Evolutionary conservation across 441 rosid genomes (phyloP).

Genomic region (Bocquillonia castaneifolia): DNA sequence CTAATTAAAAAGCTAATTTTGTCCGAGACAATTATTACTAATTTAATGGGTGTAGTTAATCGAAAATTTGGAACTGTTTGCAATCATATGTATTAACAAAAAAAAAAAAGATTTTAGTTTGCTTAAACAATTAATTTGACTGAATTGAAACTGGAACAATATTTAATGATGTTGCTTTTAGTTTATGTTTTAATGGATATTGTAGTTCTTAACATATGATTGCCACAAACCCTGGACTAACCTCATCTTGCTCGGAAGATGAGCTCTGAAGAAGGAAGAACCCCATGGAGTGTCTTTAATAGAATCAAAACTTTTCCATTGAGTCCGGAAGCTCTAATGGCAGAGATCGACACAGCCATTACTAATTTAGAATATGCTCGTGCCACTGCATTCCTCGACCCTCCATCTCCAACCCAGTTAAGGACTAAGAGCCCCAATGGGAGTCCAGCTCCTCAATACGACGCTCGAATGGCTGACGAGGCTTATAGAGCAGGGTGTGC

Average conservation of each 20-base stretch:
- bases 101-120: background rate
- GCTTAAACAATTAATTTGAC: background rate
- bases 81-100: background rate
- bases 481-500: constrained; percentile 62
- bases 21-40: no score
- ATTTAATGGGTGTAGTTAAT: no score
- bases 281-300: constrained; percentile 46
- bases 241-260: constrained; percentile 13
- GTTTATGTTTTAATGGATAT: background rate
- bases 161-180: background rate
- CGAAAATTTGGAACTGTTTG: background rate
- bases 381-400: constrained; percentile 36
- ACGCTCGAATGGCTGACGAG: constrained; percentile 48
- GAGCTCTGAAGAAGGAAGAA: constrained; percentile 37
- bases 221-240: background rate
- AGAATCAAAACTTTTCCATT: constrained; percentile 38
- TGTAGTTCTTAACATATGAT: background rate
- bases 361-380: constrained; percentile 46
- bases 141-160: background rate
- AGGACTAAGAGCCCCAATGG: constrained; percentile 22
- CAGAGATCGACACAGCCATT: constrained; percentile 51
- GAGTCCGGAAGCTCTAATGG: constrained; percentile 49
- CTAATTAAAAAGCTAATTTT: background rate
- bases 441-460: constrained; percentile 28
- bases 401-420: constrained; percentile 28